Percentiles rank a stretch among this genome's conserved stretches.
phyloP scores from a whole-genome alignment of 2,329 filamentous ascomycete genomes.

The Phyllosticta paracitricarpa region DNA sequence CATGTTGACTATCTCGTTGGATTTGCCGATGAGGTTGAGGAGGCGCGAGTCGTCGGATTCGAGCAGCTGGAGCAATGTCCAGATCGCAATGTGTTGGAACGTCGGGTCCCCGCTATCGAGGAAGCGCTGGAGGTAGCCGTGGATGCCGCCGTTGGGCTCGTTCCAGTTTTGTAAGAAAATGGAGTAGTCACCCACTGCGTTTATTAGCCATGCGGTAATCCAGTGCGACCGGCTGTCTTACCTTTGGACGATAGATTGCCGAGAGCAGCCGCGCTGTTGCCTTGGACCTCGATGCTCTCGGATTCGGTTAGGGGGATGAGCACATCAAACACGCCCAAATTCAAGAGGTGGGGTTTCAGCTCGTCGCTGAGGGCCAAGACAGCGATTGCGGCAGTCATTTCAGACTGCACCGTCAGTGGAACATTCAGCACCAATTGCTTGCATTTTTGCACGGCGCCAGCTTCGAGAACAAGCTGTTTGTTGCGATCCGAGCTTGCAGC shows the following conservation, averaged over 20 bases:
- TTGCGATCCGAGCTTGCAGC: constrained; percentile 95
- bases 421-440: constrained; percentile 93
- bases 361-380: constrained; percentile 93
- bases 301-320: constrained; percentile 92
- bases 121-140: constrained; percentile 89
- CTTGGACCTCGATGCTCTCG: constrained; percentile 93
- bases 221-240: constrained; percentile 27
- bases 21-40: constrained; percentile 80
- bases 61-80: constrained; percentile 89
- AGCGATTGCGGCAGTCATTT: constrained; percentile 99
- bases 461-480: constrained; percentile 94
- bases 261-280: constrained; percentile 90
- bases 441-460: constrained; percentile 95
- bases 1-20: constrained; percentile 83
- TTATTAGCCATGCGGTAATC: constrained; percentile 16
- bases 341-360: constrained; percentile 81
- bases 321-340: constrained; percentile 90
- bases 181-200: constrained; percentile 81
- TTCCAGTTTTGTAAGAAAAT: constrained; percentile 94
- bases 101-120: constrained; percentile 89
- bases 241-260: constrained; percentile 97
- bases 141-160: constrained; percentile 85
- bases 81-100: constrained; percentile 98
- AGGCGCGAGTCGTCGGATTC: constrained; percentile 88
- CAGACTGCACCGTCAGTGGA: constrained; percentile 87